Evolutionary conservation across 75 land plant species (phyloP).

Genomic region (Isoetes taiwanensis): DNA sequence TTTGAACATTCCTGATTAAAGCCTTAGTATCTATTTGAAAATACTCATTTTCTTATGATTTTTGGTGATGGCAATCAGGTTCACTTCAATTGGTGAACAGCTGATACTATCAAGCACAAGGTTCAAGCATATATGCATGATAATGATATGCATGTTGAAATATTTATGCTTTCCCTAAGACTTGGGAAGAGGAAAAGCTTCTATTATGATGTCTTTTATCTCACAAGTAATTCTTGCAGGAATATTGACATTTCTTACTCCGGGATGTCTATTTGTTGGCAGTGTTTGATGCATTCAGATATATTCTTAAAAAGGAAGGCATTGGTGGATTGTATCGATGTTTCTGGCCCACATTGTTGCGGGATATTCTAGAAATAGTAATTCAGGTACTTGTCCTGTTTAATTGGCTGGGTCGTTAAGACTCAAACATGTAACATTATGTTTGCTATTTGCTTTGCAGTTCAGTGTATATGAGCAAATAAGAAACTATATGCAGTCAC

Average conservation of each 20-base stretch:
- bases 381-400: slow-evolving; percentile 10
- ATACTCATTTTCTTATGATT: background rate
- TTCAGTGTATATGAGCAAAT: slow-evolving; percentile 18
- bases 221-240: too few species aligned
- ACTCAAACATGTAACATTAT: background rate
- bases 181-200: too few species aligned
- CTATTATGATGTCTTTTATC: too few species aligned
- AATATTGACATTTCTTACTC: too few species aligned
- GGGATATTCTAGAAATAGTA: slow-evolving; percentile 17
- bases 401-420: background rate
- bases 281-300: slow-evolving; percentile 18
- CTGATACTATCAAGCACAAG: slow-evolving; percentile 24
- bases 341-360: slow-evolving; percentile 20
- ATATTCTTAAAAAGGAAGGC: slow-evolving; percentile 14
- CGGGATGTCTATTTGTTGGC: slow-evolving; percentile 6
- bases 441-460: slow-evolving; percentile 10
- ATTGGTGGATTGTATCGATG: slow-evolving; percentile 19
- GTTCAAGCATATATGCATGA: slow-evolving; percentile 23
- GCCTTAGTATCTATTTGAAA: background rate
- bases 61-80: too few species aligned
- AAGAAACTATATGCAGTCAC: slow-evolving; percentile 5
- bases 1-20: background rate
- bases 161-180: too few species aligned
- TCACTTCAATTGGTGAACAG: slow-evolving; percentile 69
- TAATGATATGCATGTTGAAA: too few species aligned